These are phyloP conservation scores for Borovskyia barvae DNA, from an alignment of 208 protist species.

Conservation along the genomic window DNA sequence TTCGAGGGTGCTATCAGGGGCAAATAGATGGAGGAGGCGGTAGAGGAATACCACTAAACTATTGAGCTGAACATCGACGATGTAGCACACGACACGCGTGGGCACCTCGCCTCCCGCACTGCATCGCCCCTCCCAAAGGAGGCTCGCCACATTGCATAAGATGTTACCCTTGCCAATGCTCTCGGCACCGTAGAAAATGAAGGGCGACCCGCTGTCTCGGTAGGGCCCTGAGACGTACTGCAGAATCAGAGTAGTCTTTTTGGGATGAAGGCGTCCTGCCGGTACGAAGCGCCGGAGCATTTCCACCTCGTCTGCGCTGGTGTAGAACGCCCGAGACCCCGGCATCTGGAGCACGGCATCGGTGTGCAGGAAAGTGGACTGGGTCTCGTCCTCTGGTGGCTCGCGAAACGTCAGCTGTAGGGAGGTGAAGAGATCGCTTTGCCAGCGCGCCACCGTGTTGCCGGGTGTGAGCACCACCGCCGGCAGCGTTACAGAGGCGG, in stretches of 20 bases:
- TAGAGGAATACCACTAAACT: conserved; percentile 63
- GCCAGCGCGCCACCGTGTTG: conserved; percentile 54
- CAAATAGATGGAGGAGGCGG: conserved; percentile 55
- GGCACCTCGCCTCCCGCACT: conserved; percentile 5
- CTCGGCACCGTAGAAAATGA: conserved; percentile 68
- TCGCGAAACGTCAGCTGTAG: conserved; percentile 52
- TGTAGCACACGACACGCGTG: conserved; percentile 35
- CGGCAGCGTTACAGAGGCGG: neutral
- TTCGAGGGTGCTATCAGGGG: conserved; percentile 16
- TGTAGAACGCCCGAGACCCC: conserved; percentile 21
- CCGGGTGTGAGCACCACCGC: conserved; percentile 30
- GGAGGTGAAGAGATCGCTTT: conserved; percentile 65
- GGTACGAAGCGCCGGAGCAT: conserved; percentile 12
- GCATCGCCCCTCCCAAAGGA: conserved; percentile 18
- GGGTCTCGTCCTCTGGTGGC: conserved; percentile 7
- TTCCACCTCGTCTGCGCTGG: conserved; percentile 11
- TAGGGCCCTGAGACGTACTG: conserved; percentile 28
- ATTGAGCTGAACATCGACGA: conserved; percentile 32
- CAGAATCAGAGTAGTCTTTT: conserved; percentile 40
- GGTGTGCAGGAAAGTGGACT: neutral
- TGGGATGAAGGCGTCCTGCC: conserved; percentile 19
- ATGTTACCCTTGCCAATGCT: conserved; percentile 58
- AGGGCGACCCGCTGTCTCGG: conserved; percentile 41
- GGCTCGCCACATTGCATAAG: conserved; percentile 45
- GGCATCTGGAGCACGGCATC: conserved; percentile 7